Evolutionary conservation across 1,284 basidiomycete genomes (phyloP), one percentile per base, ranked within the genome.

Genomic region (Puccinia sorghi): DNA sequence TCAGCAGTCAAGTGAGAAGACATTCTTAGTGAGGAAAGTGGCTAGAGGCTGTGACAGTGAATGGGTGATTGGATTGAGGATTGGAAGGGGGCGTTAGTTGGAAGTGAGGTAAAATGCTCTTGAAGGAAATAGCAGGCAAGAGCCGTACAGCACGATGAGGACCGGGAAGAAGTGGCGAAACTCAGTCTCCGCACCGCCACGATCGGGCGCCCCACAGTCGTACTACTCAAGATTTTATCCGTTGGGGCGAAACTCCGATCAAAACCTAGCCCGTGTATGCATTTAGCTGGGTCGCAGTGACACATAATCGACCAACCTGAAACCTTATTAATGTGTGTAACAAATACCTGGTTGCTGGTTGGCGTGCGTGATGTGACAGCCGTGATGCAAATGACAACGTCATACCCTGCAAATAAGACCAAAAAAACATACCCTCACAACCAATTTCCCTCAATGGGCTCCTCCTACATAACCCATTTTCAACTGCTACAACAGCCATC

Each of bases 1-100:
- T 52, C 48, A 71, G 69, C 27, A 48, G 43, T 67, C 64, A 67
- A 27, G n/a, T 67, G 64, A 67, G 69, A 56, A 15, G 50, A 25
- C 69, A 71, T 71, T 27, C 32, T 71, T 8, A 52, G 52, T 32
- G 11, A 71, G 32, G 2, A 32, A 32, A 32, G 32, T 32, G 32
- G 9, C 43, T 46, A 46, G 43, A 46, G 50, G 20, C 50, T 7
- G 50, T 15, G 20, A 2, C 50, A n/a, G 50, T 52, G 2, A 52
- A 15, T 52, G 50, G 20, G 20, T n/a, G 50, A 52, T 52, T n/a
- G 50, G 50, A n/a, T 52, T 15, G 20, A 11, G 50, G n/a, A 52
- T 52, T 2, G 9, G 8, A 7, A 46, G 15, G 15, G 1, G 1
- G 9, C 43, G 11, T 46, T 12, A 32, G 32, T 46, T 50, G 17